Base-by-base conservation (phyloP, 441 rosid genomes). In the Adansonia rubrostipa region DNA sequence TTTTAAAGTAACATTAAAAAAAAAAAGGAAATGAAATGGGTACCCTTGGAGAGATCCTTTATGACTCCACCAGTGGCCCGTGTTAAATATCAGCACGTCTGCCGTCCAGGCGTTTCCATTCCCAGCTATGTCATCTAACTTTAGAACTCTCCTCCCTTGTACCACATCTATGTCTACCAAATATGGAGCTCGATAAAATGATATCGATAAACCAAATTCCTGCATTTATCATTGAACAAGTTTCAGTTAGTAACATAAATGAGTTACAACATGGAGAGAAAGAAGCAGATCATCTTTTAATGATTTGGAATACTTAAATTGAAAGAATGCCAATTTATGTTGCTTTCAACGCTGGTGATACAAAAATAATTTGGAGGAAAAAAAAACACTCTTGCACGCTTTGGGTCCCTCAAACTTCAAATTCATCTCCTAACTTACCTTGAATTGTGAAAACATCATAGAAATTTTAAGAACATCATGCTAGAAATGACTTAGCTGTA, bases 1-100 rank as follows among this genome's bases (percentile, higher is more conserved):
- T 72, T 14, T 47, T 7, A 50, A 24, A 24, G 28, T 24, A 24
- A 24, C 28, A 24, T 24, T 24, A 24, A 24, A 24, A 24, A 24
- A 24, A 24, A 24, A 24, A 24, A 24, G 28, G 28, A 24, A 24
- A 24, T 24, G 28, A 24, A 24, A 24, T 24, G 24, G 82, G 7
- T 61, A 94, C 99, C 93, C 99, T 85, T 88, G 93, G 71, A 88
- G 83, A 64, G 92, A 85, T 2, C 97, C 94, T 75, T 80, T 54
- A 78, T 94, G 99, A 75, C 58, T 90, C 99, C 98, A 94, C 97
- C 97, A 96, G 60, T 96, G 98, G 24, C 98, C 99, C 6, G 96
- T 96, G 91, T 96, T 92, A 63, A 94, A 94, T 47, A 86, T 74
- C 54, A 96, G 70, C 74, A 96, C 91, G 72, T 96, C 91, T 0